Percentiles rank a stretch among this genome's conserved stretches.
Conservation (phyloP, 1,284 basidiomycete genomes). For the Hemileia vastatrix region DNA sequence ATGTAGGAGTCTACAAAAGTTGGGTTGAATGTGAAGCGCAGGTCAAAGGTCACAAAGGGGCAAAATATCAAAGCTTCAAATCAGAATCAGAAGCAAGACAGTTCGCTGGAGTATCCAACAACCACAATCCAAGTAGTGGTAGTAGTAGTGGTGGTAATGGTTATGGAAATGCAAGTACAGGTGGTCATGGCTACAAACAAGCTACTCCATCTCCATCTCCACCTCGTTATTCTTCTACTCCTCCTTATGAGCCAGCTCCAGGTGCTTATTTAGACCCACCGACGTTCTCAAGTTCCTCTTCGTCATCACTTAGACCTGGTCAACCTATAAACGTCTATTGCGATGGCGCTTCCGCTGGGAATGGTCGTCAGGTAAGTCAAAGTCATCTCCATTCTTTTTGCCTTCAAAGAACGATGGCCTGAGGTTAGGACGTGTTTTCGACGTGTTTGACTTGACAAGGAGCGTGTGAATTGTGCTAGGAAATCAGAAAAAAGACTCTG, state of each 20-base stretch:
- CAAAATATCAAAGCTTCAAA: slow-evolving; percentile 58
- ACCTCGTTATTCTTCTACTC: not conserved
- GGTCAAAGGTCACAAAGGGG: slow-evolving; percentile 53
- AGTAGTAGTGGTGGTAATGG: slow-evolving; percentile 34
- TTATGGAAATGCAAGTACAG: slow-evolving; percentile 29
- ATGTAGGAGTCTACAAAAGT: slow-evolving; percentile 33
- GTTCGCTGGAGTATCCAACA: no score
- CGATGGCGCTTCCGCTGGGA: slow-evolving; percentile 69
- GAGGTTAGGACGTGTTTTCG: slow-evolving; percentile 47
- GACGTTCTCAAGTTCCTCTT: not conserved
- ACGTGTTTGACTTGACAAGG: not conserved
- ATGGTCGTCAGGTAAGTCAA: slow-evolving; percentile 54
- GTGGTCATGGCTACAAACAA: slow-evolving; percentile 4
- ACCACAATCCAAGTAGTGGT: no score
- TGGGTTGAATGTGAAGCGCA: slow-evolving; percentile 54
- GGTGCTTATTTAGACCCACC: not conserved
- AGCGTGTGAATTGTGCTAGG: not conserved
- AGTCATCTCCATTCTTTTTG: slow-evolving; percentile 72
- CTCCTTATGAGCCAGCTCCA: not conserved
- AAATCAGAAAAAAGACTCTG: not conserved
- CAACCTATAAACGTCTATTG: slow-evolving; percentile 58
- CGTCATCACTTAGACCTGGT: slow-evolving; percentile 8
- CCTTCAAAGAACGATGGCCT: slow-evolving; percentile 55
- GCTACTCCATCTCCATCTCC: slow-evolving; percentile 1
- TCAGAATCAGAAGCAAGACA: slow-evolving; percentile 54